These are phyloP conservation scores for Pugionium dolabratum DNA, from an alignment of 345 rosid genomes.

Conservation along the genomic window DNA sequence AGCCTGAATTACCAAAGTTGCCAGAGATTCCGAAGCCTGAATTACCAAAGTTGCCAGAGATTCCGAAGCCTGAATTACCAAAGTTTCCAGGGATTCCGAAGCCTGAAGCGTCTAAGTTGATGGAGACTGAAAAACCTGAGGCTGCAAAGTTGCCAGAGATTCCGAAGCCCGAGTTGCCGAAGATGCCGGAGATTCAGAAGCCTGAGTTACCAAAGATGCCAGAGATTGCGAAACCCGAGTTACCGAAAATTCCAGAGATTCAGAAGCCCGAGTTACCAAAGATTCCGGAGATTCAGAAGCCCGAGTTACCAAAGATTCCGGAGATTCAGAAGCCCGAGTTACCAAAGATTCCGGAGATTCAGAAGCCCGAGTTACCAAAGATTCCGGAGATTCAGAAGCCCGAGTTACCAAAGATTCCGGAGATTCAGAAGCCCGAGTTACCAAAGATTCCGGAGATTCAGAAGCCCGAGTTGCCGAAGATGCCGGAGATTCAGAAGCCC, in stretches of 20 bases:
- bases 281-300: slow-evolving; percentile 2
- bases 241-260: slow-evolving; percentile 3
- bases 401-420: slow-evolving; percentile 11
- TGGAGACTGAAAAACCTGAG: slow-evolving; percentile 16
- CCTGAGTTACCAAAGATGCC: slow-evolving; percentile 12
- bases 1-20: background rate
- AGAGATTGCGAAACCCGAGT: background rate
- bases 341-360: slow-evolving; percentile 19
- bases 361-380: background rate
- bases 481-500: slow-evolving; percentile 16
- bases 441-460: slow-evolving; percentile 28
- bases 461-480: slow-evolving; percentile 20
- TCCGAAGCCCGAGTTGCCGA: slow-evolving; percentile 14
- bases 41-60: slow-evolving; percentile 16
- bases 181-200: slow-evolving; percentile 3
- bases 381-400: slow-evolving; percentile 15
- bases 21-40: slow-evolving; percentile 15
- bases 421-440: slow-evolving; percentile 14
- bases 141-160: background rate
- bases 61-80: background rate
- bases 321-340: background rate
- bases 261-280: slow-evolving; percentile 2
- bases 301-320: slow-evolving; percentile 16
- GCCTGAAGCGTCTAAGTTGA: slow-evolving; percentile 11
- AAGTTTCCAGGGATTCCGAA: slow-evolving; percentile 15